Conservation (phyloP, 1,284 basidiomycete species). For the Apiotrichum veenhuisii region DNA sequence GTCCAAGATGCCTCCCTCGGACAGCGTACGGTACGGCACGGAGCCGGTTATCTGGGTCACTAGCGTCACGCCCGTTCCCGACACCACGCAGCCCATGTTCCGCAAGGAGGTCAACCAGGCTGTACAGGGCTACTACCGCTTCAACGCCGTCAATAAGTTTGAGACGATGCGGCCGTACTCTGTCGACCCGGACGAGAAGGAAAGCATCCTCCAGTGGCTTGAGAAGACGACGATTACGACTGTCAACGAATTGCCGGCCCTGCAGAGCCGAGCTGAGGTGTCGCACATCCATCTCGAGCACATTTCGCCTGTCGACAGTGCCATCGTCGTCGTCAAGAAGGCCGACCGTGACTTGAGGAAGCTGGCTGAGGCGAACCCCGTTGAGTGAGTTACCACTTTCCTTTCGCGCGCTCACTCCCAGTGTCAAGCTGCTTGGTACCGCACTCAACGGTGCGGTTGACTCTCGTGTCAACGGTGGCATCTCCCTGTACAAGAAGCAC, state of each 20-base stretch:
- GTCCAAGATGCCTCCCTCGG: constrained; percentile 68
- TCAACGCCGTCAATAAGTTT: constrained; percentile 74
- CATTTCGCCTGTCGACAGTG: constrained; percentile 81
- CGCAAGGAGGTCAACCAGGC: constrained; percentile 76
- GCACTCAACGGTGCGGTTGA: constrained; percentile 83
- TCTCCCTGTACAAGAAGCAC: constrained; percentile 60
- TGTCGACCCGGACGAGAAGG: constrained; percentile 57
- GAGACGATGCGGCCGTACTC: constrained; percentile 68
- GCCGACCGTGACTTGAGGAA: constrained; percentile 28
- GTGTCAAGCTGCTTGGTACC: constrained; percentile 83
- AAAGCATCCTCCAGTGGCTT: constrained; percentile 64
- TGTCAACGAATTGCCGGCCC: constrained; percentile 83
- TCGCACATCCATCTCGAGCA: constrained; percentile 69
- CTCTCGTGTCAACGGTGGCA: constrained; percentile 69
- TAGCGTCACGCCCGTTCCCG: constrained; percentile 78
- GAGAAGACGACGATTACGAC: constrained; percentile 84
- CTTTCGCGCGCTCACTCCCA: constrained; percentile 30
- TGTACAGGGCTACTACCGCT: constrained; percentile 64
- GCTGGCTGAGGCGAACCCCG: constrained; percentile 20
- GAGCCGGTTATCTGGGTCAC: constrained; percentile 86
- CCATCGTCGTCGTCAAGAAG: constrained; percentile 69
- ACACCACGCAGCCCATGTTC: constrained; percentile 73
- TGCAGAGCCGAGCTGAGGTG: constrained; percentile 84
- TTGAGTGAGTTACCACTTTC: constrained; percentile 41
- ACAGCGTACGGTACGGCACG: constrained; percentile 72